phyloP scores from a whole-genome alignment of 2,329 filamentous ascomycete genomes.

The Colletotrichum euphorbiae region DNA sequence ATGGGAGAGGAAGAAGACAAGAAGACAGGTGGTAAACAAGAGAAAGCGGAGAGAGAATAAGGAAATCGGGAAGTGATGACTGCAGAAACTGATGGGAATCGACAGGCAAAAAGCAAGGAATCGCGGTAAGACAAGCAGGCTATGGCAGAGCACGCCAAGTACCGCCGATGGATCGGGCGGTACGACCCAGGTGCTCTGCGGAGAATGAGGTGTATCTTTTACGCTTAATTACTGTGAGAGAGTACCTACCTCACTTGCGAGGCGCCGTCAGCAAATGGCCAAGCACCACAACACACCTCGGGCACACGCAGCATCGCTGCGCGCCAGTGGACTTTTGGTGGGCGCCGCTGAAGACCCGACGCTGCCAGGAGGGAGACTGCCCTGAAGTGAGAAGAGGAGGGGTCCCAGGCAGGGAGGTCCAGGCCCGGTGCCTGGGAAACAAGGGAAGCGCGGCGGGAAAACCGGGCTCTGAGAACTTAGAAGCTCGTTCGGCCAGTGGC shows the following conservation, averaged over 20 bases:
- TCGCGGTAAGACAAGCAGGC: constrained; percentile 14
- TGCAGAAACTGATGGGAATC: constrained; percentile 34
- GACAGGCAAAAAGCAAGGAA: constrained; percentile 37
- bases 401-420: background rate
- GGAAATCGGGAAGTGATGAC: constrained; percentile 25
- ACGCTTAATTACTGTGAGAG: background rate
- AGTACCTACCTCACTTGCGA: constrained; percentile 3
- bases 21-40: constrained; percentile 10
- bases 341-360: constrained; percentile 14
- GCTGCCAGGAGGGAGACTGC: background rate
- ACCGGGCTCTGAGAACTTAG: constrained; percentile 26
- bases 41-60: background rate
- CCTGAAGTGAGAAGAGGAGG: background rate
- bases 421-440: constrained; percentile 5
- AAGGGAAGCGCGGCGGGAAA: constrained; percentile 31
- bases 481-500: constrained; percentile 7
- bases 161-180: constrained; percentile 33
- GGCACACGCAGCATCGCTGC: too few species aligned
- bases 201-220: constrained; percentile 1
- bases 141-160: constrained; percentile 3
- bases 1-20: constrained; percentile 6
- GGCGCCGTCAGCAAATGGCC: constrained; percentile 34
- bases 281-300: too few species aligned
- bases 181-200: constrained; percentile 22
- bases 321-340: too few species aligned